These are phyloP conservation scores for Agastache rugosa DNA, from an alignment of 257 asterid species.

Conservation along the genomic window DNA sequence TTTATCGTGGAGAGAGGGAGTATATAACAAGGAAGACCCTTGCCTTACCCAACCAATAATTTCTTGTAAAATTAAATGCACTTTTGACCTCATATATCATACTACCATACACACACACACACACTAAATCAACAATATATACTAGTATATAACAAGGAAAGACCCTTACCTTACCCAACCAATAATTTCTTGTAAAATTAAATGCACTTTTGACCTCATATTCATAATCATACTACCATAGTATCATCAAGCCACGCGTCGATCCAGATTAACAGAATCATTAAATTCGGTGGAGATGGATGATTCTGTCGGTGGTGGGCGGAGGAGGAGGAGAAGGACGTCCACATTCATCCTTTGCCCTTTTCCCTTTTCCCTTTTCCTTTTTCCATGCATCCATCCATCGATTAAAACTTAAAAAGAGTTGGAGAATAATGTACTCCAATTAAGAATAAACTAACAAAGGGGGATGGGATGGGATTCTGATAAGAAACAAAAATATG, in stretches of 20 bases:
- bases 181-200: constrained; percentile 9
- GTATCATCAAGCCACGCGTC: constrained; percentile 14
- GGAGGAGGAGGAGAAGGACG: too few species aligned
- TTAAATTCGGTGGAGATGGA: background rate
- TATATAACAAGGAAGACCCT: background rate
- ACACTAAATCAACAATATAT: background rate
- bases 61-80: background rate
- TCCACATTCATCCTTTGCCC: too few species aligned
- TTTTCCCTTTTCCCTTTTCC: too few species aligned
- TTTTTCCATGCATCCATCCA: background rate
- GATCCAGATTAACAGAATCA: background rate
- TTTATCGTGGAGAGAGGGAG: too few species aligned
- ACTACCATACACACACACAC: background rate
- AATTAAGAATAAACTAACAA: background rate
- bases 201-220: background rate
- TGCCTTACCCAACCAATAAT: background rate
- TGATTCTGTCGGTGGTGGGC: constrained; percentile 35
- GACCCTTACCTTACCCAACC: background rate
- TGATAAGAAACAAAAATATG: background rate
- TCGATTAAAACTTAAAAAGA: background rate
- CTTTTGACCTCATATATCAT: background rate
- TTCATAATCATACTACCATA: too few species aligned
- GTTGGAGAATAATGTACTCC: background rate
- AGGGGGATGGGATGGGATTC: too few species aligned
- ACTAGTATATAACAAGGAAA: too few species aligned